phyloP scores from a whole-genome alignment of 345 rosid genomes.

The Eucalyptus urophylla region DNA sequence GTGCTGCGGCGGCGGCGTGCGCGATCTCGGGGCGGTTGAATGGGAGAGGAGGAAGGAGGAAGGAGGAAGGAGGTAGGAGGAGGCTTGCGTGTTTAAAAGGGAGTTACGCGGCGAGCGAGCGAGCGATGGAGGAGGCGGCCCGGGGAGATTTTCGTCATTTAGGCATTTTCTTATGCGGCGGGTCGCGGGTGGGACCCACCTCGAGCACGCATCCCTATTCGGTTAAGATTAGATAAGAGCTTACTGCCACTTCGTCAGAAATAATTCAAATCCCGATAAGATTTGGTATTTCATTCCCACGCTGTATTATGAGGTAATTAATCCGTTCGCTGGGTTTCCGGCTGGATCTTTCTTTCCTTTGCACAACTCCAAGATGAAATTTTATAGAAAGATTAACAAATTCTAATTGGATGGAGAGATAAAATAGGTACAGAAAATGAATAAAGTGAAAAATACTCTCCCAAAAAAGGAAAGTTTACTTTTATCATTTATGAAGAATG shows the following conservation, averaged over 20 bases:
- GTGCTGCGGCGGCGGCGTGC: neutral
- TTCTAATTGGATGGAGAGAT: neutral
- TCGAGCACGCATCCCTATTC: neutral
- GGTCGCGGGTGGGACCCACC: neutral
- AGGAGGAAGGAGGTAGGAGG: neutral
- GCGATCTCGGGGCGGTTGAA: neutral
- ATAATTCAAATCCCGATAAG: neutral
- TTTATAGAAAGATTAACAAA: rapidly evolving
- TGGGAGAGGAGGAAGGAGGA: neutral
- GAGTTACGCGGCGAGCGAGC: neutral
- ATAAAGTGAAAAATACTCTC: neutral
- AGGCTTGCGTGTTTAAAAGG: neutral
- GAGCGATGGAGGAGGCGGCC: neutral
- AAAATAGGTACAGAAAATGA: neutral
- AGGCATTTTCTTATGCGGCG: neutral
- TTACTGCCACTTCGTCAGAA: neutral
- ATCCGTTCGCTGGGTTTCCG: neutral
- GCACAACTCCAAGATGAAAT: neutral
- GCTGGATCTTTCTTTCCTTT: neutral
- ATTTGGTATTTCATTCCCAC: neutral
- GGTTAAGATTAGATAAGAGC: neutral
- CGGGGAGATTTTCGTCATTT: neutral
- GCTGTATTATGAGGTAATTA: neutral
- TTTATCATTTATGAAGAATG: neutral
- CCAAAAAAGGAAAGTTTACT: too few species aligned